These are phyloP conservation scores for Fusarium redolens DNA, from an alignment of 2,329 filamentous ascomycete genomes.

Conservation along the genomic window DNA sequence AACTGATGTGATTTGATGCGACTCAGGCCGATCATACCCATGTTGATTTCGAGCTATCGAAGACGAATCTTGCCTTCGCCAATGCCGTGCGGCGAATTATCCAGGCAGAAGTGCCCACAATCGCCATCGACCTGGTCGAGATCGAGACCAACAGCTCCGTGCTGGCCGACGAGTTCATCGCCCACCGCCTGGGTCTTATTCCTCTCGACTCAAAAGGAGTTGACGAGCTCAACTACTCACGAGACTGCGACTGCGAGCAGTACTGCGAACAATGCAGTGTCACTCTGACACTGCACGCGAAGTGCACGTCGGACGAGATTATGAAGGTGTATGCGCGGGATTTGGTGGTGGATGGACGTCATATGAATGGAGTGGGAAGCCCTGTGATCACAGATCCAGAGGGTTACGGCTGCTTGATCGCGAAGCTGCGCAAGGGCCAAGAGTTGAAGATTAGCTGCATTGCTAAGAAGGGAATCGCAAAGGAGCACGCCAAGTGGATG, in stretches of 20 bases:
- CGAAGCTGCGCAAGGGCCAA: constrained; percentile 89
- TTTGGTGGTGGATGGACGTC: constrained; percentile 76
- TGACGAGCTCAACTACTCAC: constrained; percentile 84
- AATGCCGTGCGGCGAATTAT: constrained; percentile 93
- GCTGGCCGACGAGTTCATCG: constrained; percentile 94
- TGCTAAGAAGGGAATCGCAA: constrained; percentile 98
- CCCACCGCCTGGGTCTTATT: constrained; percentile 89
- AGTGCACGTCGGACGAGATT: constrained; percentile 85
- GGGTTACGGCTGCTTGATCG: constrained; percentile 84
- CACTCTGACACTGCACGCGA: constrained; percentile 83
- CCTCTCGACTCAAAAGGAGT: constrained; percentile 88
- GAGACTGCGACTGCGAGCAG: constrained; percentile 96
- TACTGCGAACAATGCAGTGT: constrained; percentile 94
- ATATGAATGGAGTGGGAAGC: constrained; percentile 80
- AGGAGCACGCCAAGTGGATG: constrained; percentile 99
- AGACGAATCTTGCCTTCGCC: constrained; percentile 89
- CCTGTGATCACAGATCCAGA: constrained; percentile 88
- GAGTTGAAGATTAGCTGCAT: constrained; percentile 91
- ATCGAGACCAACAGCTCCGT: constrained; percentile 95
- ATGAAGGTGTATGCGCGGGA: constrained; percentile 97
- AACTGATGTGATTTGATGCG: constrained; percentile 40
- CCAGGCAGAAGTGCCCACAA: constrained; percentile 91
- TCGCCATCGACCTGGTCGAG: constrained; percentile 95
- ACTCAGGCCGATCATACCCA: constrained; percentile 79
- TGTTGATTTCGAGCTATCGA: constrained; percentile 91